Conservation (phyloP, 345 rosid species). For the Melaleuca quinquenervia region DNA sequence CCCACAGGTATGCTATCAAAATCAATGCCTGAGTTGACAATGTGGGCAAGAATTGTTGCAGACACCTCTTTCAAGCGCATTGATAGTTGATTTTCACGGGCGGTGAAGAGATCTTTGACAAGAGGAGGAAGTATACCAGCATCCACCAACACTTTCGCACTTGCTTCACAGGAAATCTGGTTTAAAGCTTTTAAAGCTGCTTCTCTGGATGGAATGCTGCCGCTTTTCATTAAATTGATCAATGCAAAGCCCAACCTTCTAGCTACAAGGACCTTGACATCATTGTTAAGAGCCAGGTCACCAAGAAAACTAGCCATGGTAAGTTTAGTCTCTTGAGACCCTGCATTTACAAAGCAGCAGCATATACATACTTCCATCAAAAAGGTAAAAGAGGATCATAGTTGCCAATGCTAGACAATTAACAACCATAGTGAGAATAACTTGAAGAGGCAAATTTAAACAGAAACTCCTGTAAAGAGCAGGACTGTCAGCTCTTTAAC, state of each 20-base stretch:
- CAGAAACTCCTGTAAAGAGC: neutral
- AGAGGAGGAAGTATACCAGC: conserved; percentile 89
- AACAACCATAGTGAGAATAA: neutral
- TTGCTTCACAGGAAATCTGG: conserved; percentile 71
- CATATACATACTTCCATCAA: neutral
- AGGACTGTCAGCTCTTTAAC: neutral
- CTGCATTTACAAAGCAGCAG: conserved; percentile 30
- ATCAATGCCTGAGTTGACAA: conserved; percentile 70
- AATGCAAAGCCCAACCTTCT: conserved; percentile 68
- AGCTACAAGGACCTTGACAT: conserved; percentile 70
- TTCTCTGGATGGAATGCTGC: conserved; percentile 59
- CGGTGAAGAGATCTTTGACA: conserved; percentile 69
- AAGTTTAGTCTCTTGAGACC: conserved; percentile 66
- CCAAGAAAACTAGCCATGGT: conserved; percentile 88
- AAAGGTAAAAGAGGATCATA: neutral
- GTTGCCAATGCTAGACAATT: neutral
- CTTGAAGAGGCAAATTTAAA: neutral
- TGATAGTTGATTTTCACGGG: conserved; percentile 68
- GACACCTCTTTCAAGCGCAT: conserved; percentile 85
- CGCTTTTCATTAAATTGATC: conserved; percentile 67
- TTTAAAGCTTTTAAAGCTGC: conserved; percentile 79
- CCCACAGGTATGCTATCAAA: conserved; percentile 63
- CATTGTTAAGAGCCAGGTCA: conserved; percentile 70
- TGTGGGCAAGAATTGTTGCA: conserved; percentile 85
- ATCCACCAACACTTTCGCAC: conserved; percentile 68